Conservation (phyloP, 208 protist species). For the Crithidia mellificae region DNA sequence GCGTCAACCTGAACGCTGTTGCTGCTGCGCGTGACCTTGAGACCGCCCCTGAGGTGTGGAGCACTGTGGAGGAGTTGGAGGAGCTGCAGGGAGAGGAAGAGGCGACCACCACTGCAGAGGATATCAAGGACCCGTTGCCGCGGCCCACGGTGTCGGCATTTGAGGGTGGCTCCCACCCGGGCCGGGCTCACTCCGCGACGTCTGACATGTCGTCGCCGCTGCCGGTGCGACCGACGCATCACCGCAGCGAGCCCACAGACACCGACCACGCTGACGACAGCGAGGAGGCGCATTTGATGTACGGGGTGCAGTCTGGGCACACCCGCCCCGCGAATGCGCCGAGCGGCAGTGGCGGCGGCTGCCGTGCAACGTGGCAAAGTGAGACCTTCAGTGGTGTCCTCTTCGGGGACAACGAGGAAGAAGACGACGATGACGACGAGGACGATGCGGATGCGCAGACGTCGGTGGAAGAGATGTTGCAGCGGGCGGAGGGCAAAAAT, state of each 20-base stretch:
- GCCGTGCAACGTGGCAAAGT: conserved; percentile 11
- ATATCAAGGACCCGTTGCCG: not conserved
- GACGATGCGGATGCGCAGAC: conserved; percentile 4
- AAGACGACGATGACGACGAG: conserved; percentile 2
- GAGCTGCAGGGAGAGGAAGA: not conserved
- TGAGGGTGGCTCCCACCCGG: not conserved
- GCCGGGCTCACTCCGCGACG: not conserved
- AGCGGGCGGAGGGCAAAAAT: conserved; percentile 9
- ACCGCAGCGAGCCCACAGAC: not conserved
- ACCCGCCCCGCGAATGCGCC: not conserved
- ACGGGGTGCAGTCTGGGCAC: not conserved
- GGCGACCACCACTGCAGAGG: too few species aligned
- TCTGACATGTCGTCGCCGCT: conserved; percentile 13
- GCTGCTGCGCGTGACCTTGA: not conserved
- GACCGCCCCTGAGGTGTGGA: not conserved
- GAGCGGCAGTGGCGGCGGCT: too few species aligned
- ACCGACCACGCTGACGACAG: conserved; percentile 1
- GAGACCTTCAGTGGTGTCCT: not conserved
- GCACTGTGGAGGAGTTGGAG: conserved; percentile 3
- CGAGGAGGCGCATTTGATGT: conserved; percentile 22
- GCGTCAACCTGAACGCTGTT: not conserved
- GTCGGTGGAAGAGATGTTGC: conserved; percentile 16
- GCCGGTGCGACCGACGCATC: conserved; percentile 7
- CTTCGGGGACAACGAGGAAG: not conserved
- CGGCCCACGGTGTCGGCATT: not conserved